These are phyloP conservation scores for Aspergillus fischeri DNA, from an alignment of 2,329 filamentous ascomycete species.

Conservation along the genomic window DNA sequence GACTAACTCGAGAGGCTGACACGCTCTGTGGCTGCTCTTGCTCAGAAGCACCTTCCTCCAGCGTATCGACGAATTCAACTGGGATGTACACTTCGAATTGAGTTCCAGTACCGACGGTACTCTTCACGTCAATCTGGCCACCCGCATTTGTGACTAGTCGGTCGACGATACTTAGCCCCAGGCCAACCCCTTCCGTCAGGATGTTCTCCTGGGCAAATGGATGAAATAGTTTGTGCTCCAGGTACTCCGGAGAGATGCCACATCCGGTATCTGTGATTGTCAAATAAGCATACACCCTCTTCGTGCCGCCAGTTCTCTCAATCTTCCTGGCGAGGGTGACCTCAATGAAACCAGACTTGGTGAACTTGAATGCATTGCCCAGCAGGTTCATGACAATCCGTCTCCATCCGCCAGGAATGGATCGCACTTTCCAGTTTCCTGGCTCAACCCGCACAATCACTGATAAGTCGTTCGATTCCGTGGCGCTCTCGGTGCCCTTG, in stretches of 20 bases:
- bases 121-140: conserved; percentile 54
- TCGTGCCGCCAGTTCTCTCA: conserved; percentile 7
- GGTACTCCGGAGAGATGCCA: conserved; percentile 59
- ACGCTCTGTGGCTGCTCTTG: neutral
- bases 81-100: conserved; percentile 28
- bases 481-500: neutral
- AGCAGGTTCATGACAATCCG: conserved; percentile 37
- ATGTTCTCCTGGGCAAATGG: conserved; percentile 61
- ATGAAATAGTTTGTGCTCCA: conserved; percentile 54
- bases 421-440: conserved; percentile 26
- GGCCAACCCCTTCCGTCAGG: conserved; percentile 56
- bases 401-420: conserved; percentile 27
- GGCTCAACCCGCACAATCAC: conserved; percentile 29
- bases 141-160: conserved; percentile 54
- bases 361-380: conserved; percentile 38
- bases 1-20: conserved; percentile 13
- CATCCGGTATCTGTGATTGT: conserved; percentile 59
- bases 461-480: conserved; percentile 14
- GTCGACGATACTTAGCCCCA: conserved; percentile 61
- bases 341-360: conserved; percentile 29
- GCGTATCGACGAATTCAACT: conserved; percentile 6
- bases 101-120: conserved; percentile 27
- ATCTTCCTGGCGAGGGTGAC: conserved; percentile 20
- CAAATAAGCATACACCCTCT: conserved; percentile 25
- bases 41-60: neutral